Base-by-base conservation (phyloP, 225 moss, liverwort and hornwort genomes). In the Physcomitrium patens region DNA sequence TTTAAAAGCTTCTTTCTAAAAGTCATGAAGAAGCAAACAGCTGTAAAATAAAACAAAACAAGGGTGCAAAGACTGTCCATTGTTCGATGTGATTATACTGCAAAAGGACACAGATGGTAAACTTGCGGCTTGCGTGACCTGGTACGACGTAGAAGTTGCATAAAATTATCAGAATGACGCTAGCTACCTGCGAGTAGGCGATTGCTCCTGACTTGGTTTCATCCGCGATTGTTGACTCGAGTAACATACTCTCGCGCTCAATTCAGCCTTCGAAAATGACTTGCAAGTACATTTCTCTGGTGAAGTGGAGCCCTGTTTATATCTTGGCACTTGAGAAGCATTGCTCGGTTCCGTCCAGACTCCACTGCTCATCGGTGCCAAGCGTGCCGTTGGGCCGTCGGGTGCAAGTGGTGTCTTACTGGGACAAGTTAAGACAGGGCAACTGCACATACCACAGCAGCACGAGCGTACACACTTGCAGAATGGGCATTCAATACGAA, bases 361-460 rank as follows among this genome's bases (percentile, higher is more conserved):
- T 37, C 31, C 31, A 37, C 5, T 72, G 0, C 18, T 63, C 65
- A 68, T 72, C 50, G 64, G 8, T 19, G 50, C 37, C 15, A 62
- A 31, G 2, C 0, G 26, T 67, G 77, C 42, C 11, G 11, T 69
- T 37, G 31, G 31, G 31, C 11, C 11, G 0, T 64, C 64, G 3
- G 69, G 10, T 57, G 31, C 3, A 58, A 85, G 68, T 49, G 78
- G 80, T 42, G 76, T 73, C 17, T 88, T 88, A 24, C 88, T 88
- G 7, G 85, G 78, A 12, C 88, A 88, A 24, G 20, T 81, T 4
- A 76, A 50, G 43, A 80, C 67, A 7, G 88, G 85, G 48, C 88
- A 88, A 17, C 63, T 76, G 48, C 88, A 85, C 88, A 85, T 88
- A 51, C 88, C 88, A 45, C 88, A 88, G 41, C 83, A 85, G 54